Evolutionary conservation across 768 basidiomycete species (phyloP).

Genomic region (Amylocystis lapponica): DNA sequence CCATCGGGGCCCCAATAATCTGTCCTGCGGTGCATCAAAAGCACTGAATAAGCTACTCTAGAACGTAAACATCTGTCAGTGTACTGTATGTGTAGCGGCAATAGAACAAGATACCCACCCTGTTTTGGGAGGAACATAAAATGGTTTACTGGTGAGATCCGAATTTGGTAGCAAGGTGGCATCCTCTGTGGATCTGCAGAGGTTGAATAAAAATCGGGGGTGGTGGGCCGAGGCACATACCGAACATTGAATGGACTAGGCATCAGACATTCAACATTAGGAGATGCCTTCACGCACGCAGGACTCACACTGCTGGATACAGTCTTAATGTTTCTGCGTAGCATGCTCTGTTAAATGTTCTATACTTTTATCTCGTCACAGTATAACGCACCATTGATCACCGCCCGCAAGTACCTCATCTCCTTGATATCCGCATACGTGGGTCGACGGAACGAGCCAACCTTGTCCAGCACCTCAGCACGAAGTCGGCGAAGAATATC

Average conservation of each 20-base stretch:
- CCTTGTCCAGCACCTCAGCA: slow-evolving; percentile 22
- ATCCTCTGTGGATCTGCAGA: slow-evolving; percentile 8
- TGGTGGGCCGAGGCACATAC: slow-evolving; percentile 8
- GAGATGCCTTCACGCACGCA: too few relatives aligned
- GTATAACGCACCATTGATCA: slow-evolving; percentile 17
- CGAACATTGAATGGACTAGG: slow-evolving; percentile 32
- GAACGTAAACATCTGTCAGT: slow-evolving; percentile 22
- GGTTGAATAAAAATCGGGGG: neutral
- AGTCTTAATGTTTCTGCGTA: slow-evolving; percentile 24
- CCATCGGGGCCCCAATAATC: slow-evolving; percentile 73
- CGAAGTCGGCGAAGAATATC: slow-evolving; percentile 21
- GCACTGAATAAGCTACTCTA: slow-evolving; percentile 43
- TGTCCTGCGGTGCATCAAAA: slow-evolving; percentile 59
- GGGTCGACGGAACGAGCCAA: slow-evolving; percentile 21
- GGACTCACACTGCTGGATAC: slow-evolving; percentile 25
- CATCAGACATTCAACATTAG: too few relatives aligned
- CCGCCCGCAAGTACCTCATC: slow-evolving; percentile 26
- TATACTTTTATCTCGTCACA: neutral
- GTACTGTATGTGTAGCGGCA: neutral
- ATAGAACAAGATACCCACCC: neutral
- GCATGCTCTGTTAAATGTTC: neutral
- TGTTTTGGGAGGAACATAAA: slow-evolving; percentile 18
- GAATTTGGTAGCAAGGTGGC: slow-evolving; percentile 11
- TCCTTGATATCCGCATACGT: slow-evolving; percentile 28
- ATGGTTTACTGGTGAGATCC: slow-evolving; percentile 14